A percentile compares a stretch with the other conserved stretches of the same genome.
Conservation (phyloP, 352 stramenopile genomes). For the Globisporangium ultimum region DNA sequence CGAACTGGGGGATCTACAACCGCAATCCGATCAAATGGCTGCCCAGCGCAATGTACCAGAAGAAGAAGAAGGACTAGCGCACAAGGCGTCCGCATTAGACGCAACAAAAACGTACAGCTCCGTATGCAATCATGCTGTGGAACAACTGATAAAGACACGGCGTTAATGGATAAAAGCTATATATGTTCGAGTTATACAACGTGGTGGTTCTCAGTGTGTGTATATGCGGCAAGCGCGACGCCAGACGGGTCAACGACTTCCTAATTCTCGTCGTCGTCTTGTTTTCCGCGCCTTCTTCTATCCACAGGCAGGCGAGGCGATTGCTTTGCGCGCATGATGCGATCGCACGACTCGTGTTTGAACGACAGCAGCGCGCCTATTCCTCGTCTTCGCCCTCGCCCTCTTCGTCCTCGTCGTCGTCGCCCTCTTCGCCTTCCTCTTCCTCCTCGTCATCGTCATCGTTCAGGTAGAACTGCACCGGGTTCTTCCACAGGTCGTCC, state of each 20-base stretch:
- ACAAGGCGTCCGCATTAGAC: conserved; percentile 1
- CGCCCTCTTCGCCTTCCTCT: conserved; percentile 24
- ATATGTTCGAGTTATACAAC: too few species aligned
- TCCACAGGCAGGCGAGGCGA: too few species aligned
- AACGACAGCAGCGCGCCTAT: conserved; percentile 8
- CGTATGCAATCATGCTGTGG: neutral
- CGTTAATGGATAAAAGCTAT: too few species aligned
- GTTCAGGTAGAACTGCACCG: conserved; percentile 52
- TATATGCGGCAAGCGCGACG: neutral
- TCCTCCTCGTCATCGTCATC: conserved; percentile 41
- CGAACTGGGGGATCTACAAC: conserved; percentile 85
- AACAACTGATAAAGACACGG: neutral
- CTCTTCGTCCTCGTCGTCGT: conserved; percentile 24
- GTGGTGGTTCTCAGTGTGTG: neutral
- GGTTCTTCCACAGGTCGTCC: conserved; percentile 77
- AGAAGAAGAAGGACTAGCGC: conserved; percentile 36
- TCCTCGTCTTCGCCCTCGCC: conserved; percentile 24
- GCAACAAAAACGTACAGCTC: too few species aligned
- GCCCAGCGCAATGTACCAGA: conserved; percentile 72
- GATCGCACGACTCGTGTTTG: neutral
- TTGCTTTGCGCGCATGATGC: too few species aligned
- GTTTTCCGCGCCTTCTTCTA: too few species aligned
- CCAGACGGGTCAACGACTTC: neutral
- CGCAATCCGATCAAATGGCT: conserved; percentile 80
- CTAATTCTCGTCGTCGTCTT: neutral